Base-by-base conservation (phyloP, 2,329 filamentous ascomycete species). In the Monosporascus sp. region DNA sequence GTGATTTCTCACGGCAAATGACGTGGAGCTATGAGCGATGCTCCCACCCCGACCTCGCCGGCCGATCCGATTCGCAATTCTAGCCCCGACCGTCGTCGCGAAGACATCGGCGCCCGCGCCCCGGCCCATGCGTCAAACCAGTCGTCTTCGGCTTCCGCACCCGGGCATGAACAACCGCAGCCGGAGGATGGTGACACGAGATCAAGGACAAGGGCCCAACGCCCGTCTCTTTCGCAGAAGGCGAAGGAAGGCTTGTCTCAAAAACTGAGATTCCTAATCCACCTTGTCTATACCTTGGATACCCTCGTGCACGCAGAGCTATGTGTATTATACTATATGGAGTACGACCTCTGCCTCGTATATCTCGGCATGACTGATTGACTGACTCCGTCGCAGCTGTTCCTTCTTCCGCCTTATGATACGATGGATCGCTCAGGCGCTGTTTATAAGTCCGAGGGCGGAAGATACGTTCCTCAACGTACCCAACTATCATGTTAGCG, bases 251-350 rank as follows among this genome's bases (percentile, higher is more conserved):
- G 73, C 56, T 61, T 78, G 54, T 65, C 71, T 53, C 84, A 79
- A 69, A 86, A 85, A 74, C 72, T 83, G 52, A 71, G 81, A 58
- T 84, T 86, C 64, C 70, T 86, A 61, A 81, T 76, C 41, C 78
- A 84, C 60, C 73, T 88, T 56, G 79, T 85, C 60, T 74, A 76
- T 62, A 82, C 77, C 56, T 72, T 88, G 54, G 85, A 88, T 71
- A 78, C 80, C 62, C 64, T 87, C 46, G 79, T 86, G 48, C 85
- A 84, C 66, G 81, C 79, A 41, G 83, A 88, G 72, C 73, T 88
- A 53, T 85, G 82, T 63, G 76, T 80, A 44, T 62, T 88, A 61
- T 88, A 88, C 66, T 88, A 87, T 67, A 83, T 88, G 80, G 85
- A 88, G 85, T 88, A 74, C 52, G 79, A 22, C 17, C 46, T 43